These are phyloP conservation scores for Rhizopogon vinicolor DNA, from an alignment of 768 basidiomycete species.

Conservation along the genomic window DNA sequence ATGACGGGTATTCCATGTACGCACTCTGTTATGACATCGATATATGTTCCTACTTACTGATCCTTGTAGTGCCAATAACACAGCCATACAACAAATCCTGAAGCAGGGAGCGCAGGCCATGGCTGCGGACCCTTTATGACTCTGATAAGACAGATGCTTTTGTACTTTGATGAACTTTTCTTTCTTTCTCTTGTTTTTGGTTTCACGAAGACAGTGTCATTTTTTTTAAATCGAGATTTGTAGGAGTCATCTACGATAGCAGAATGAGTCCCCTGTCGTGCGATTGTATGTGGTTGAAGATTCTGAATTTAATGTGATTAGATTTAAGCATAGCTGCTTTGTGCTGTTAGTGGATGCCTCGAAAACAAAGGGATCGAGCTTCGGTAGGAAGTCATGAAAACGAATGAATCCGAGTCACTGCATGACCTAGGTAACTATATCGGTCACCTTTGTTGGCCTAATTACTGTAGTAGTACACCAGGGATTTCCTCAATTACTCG, in stretches of 20 bases:
- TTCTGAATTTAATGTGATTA: background rate
- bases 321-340: background rate
- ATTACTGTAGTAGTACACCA: too few relatives aligned
- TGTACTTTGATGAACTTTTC: background rate
- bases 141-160: too few relatives aligned
- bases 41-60: background rate
- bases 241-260: background rate
- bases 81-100: background rate
- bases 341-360: too few relatives aligned
- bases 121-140: background rate
- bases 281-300: too few relatives aligned
- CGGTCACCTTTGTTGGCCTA: too few relatives aligned
- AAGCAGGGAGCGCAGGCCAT: background rate
- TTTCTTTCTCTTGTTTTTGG: background rate
- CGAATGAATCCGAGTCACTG: too few relatives aligned
- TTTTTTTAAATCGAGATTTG: background rate
- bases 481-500: too few relatives aligned
- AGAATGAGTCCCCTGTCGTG: background rate
- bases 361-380: too few relatives aligned
- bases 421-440: too few relatives aligned
- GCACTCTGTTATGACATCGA: background rate
- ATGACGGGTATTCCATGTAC: constrained; percentile 55
- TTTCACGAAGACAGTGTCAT: background rate
- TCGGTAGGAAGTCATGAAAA: too few relatives aligned
- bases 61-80: background rate